These are phyloP conservation scores for Inga leiocalycina DNA, from an alignment of 306 rosid species.

Conservation along the genomic window DNA sequence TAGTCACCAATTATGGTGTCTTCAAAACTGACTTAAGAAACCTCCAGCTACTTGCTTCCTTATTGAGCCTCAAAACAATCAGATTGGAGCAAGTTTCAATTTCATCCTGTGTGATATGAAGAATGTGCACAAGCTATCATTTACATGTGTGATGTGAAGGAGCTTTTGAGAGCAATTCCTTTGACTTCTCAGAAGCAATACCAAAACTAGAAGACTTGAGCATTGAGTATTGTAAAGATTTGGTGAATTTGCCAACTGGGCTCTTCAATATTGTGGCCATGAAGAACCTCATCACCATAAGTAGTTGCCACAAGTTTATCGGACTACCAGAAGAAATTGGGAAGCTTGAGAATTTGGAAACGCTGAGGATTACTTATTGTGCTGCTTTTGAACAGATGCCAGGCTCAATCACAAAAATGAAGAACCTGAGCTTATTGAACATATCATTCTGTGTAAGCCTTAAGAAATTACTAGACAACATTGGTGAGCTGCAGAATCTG, in stretches of 20 bases:
- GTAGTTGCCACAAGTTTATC: neutral
- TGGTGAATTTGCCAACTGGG: conserved; percentile 28
- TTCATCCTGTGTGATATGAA: too few relatives aligned
- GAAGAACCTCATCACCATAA: conserved; percentile 34
- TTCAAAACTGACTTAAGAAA: conserved; percentile 15
- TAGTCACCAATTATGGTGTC: conserved; percentile 38
- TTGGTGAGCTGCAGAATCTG: neutral
- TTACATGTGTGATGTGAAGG: conserved; percentile 37
- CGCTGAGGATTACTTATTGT: neutral
- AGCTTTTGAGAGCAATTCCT: conserved; percentile 37
- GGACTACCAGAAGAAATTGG: neutral
- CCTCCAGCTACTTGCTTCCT: conserved; percentile 14
- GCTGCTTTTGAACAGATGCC: neutral
- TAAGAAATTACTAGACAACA: neutral
- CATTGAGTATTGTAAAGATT: conserved; percentile 35
- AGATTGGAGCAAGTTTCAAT: too few relatives aligned
- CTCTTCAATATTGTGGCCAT: conserved; percentile 20
- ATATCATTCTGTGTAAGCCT: neutral
- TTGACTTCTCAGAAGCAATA: conserved; percentile 32
- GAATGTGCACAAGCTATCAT: conserved; percentile 25
- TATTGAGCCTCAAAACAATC: conserved; percentile 18
- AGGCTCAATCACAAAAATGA: neutral
- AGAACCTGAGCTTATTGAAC: neutral
- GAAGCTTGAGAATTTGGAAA: neutral
- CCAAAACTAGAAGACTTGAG: conserved; percentile 40